These are phyloP conservation scores for Plasmopara halstedii DNA, from an alignment of 352 stramenopile genomes.

Conservation along the genomic window DNA sequence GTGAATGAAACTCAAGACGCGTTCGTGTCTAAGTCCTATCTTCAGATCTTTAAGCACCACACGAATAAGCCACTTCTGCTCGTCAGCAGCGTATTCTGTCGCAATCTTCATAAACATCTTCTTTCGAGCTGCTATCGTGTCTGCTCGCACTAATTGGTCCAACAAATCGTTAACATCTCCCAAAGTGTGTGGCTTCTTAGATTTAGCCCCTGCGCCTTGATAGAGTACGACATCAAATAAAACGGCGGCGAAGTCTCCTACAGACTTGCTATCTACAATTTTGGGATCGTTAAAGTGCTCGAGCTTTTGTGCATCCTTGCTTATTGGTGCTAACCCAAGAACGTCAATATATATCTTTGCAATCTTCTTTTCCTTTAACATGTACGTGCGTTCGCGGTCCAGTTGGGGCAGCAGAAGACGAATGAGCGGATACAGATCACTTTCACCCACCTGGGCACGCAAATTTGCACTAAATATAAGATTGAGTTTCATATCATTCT, in stretches of 20 bases:
- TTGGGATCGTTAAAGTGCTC: slow-evolving; percentile 80
- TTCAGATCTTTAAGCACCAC: slow-evolving; percentile 85
- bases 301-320: slow-evolving; percentile 66
- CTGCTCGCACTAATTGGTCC: slow-evolving; percentile 39
- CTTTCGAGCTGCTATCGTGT: slow-evolving; percentile 37
- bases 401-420: slow-evolving; percentile 69
- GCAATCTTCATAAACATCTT: slow-evolving; percentile 64
- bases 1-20: slow-evolving; percentile 74
- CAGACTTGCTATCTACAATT: slow-evolving; percentile 67
- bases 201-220: slow-evolving; percentile 33
- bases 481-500: slow-evolving; percentile 65
- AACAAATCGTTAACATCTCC: slow-evolving; percentile 54
- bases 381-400: slow-evolving; percentile 81
- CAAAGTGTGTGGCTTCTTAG: slow-evolving; percentile 46
- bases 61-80: slow-evolving; percentile 82
- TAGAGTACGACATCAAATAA: slow-evolving; percentile 69
- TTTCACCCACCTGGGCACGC: slow-evolving; percentile 37
- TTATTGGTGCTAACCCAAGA: slow-evolving; percentile 52
- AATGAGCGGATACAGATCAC: slow-evolving; percentile 68
- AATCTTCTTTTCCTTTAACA: slow-evolving; percentile 85
- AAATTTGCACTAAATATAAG: slow-evolving; percentile 70
- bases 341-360: slow-evolving; percentile 71
- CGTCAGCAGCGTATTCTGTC: slow-evolving; percentile 61
- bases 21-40: slow-evolving; percentile 73
- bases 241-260: slow-evolving; percentile 77